These are phyloP conservation scores for Lignosus rhinocerotis DNA, from an alignment of 1,284 basidiomycete species.

Conservation along the genomic window DNA sequence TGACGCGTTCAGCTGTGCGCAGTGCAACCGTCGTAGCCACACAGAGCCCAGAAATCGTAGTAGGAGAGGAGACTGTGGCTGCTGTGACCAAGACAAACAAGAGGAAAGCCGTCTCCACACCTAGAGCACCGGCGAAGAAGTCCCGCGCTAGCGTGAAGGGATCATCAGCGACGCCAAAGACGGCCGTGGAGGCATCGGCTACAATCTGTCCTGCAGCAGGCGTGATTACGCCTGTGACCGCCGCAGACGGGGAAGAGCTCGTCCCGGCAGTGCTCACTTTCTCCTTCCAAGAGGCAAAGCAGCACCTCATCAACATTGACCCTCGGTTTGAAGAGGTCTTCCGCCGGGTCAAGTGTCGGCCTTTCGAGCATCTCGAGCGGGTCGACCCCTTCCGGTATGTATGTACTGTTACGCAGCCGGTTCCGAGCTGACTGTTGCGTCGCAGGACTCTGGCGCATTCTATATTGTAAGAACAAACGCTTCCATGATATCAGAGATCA, in stretches of 20 bases:
- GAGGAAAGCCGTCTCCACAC: slow-evolving; percentile 20
- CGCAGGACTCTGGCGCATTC: slow-evolving; percentile 50
- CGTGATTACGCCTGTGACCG: not conserved
- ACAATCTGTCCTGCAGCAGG: not conserved
- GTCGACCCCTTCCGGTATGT: slow-evolving; percentile 76
- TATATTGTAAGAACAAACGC: slow-evolving; percentile 46
- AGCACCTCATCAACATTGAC: slow-evolving; percentile 71
- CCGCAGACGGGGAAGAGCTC: slow-evolving; percentile 29
- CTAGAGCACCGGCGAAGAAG: slow-evolving; percentile 16
- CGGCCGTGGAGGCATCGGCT: not conserved
- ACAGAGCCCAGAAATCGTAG: not conserved
- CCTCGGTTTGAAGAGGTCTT: slow-evolving; percentile 75
- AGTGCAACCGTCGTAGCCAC: slow-evolving; percentile 8
- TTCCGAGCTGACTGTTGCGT: not conserved
- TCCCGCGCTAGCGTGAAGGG: slow-evolving; percentile 9
- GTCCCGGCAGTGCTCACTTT: slow-evolving; percentile 74
- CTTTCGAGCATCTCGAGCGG: slow-evolving; percentile 70
- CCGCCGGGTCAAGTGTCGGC: slow-evolving; percentile 62
- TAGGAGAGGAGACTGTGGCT: not conserved
- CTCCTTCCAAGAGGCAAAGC: slow-evolving; percentile 71
- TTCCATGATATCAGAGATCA: not conserved
- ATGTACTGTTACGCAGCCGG: too few relatives aligned
- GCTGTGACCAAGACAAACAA: slow-evolving; percentile 19
- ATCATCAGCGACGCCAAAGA: not conserved
- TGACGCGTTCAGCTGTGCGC: slow-evolving; percentile 42